A percentile compares a stretch with the other conserved stretches of the same genome.
These are phyloP conservation scores for Tolypocladium guangdongense DNA, from an alignment of 2,329 filamentous ascomycete species.

Conservation along the genomic window DNA sequence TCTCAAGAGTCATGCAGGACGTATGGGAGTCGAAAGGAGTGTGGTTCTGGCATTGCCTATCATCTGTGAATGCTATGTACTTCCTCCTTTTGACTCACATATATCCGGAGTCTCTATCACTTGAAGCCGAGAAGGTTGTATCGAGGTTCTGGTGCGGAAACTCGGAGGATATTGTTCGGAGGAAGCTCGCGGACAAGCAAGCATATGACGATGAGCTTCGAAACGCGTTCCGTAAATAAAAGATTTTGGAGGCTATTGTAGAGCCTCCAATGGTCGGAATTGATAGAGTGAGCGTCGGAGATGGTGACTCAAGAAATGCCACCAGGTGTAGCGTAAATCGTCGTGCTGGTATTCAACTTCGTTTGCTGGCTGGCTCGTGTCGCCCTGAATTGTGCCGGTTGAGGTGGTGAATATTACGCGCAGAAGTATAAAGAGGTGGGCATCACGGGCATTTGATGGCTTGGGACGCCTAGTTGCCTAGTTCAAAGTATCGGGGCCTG, in stretches of 20 bases:
- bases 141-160: constrained; percentile 5
- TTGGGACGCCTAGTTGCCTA: neutral
- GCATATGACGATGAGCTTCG: constrained; percentile 4
- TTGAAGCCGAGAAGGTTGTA: constrained; percentile 2
- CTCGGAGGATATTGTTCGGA: constrained; percentile 5
- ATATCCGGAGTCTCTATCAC: constrained; percentile 1
- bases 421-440: constrained; percentile 5
- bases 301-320: no score
- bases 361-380: no score
- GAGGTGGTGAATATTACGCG: no score
- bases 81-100: constrained; percentile 5
- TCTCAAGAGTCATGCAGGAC: constrained; percentile 7
- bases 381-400: no score
- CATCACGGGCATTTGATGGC: constrained; percentile 1
- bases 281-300: neutral
- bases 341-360: no score
- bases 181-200: constrained; percentile 5
- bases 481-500: neutral
- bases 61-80: constrained; percentile 7
- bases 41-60: constrained; percentile 10
- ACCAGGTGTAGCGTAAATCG: no score
- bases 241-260: neutral
- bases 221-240: neutral
- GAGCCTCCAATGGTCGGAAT: neutral
- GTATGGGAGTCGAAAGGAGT: constrained; percentile 9